Percentiles rank a stretch among this genome's conserved stretches.
Evolutionary conservation across 495 filamentous ascomycete species (phyloP).

Genomic region (Endocarpon pusillum): DNA sequence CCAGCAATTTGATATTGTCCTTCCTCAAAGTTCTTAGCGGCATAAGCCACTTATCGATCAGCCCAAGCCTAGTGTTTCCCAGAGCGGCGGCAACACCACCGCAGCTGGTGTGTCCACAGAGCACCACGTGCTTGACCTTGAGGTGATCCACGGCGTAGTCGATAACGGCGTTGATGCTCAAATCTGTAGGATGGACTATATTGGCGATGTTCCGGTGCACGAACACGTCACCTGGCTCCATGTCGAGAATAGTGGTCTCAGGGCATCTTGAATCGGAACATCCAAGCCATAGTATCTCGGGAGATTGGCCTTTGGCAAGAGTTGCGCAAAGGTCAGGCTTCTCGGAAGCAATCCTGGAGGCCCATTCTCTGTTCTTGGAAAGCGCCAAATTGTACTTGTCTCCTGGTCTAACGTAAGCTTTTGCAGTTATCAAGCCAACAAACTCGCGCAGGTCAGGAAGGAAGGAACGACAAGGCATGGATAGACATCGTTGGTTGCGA

Average conservation of each 20-base stretch:
- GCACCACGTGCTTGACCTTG: conserved; percentile 64
- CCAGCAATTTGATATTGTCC: conserved; percentile 20
- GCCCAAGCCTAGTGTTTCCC: conserved; percentile 47
- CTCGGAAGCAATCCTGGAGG: conserved; percentile 41
- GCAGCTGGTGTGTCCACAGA: conserved; percentile 72
- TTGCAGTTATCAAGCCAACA: no score
- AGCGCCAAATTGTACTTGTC: not conserved
- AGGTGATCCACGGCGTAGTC: conserved; percentile 63
- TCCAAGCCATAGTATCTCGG: conserved; percentile 77
- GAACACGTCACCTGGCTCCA: conserved; percentile 79
- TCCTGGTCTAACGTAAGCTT: not conserved
- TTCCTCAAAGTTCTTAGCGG: conserved; percentile 51
- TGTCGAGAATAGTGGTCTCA: conserved; percentile 66
- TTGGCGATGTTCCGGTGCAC: conserved; percentile 94
- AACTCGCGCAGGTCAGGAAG: no score
- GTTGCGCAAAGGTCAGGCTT: conserved; percentile 59
- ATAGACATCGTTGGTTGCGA: no score
- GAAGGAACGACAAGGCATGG: no score
- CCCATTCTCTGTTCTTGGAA: conserved; percentile 51
- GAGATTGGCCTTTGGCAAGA: conserved; percentile 50
- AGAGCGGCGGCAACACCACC: conserved; percentile 61
- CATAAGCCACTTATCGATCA: conserved; percentile 69
- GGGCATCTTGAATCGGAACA: conserved; percentile 83
- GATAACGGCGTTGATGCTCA: conserved; percentile 62
- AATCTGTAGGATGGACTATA: conserved; percentile 59